These are phyloP conservation scores for Typha latifolia DNA, from an alignment of 176 grass and related monocot species.

Conservation along the genomic window DNA sequence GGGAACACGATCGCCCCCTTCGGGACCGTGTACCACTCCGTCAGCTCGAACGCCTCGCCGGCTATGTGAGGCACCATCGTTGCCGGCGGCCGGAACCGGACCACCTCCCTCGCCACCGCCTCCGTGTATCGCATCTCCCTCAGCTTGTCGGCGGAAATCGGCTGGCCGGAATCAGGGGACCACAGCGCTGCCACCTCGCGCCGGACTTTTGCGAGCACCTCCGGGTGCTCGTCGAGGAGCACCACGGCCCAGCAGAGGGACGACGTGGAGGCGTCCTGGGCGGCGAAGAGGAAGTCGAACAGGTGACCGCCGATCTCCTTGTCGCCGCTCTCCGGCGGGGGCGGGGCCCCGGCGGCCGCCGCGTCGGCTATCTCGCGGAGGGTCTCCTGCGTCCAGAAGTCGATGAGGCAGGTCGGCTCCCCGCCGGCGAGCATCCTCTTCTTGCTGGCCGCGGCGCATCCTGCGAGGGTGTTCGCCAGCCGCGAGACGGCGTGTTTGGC, in stretches of 20 bases:
- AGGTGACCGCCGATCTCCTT: constrained; percentile 46
- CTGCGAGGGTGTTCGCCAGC: constrained; percentile 40
- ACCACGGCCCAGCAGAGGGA: constrained; percentile 69
- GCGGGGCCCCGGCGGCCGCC: not conserved
- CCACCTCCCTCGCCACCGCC: constrained; percentile 71
- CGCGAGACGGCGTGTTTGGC: constrained; percentile 49
- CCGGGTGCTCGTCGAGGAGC: constrained; percentile 61
- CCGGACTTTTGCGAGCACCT: constrained; percentile 61
- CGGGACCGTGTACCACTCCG: constrained; percentile 78
- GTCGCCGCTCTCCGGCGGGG: constrained; percentile 12
- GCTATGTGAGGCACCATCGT: constrained; percentile 85
- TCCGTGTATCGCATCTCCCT: constrained; percentile 68
- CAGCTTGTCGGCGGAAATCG: constrained; percentile 46
- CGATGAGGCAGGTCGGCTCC: constrained; percentile 64
- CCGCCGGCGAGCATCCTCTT: constrained; percentile 37
- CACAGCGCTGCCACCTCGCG: constrained; percentile 44
- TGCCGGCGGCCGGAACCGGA: constrained; percentile 62
- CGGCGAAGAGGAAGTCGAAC: constrained; percentile 89
- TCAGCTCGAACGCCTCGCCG: constrained; percentile 52
- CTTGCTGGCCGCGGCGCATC: constrained; percentile 47
- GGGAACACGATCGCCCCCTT: constrained; percentile 87
- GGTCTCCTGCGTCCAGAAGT: constrained; percentile 83
- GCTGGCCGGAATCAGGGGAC: constrained; percentile 47
- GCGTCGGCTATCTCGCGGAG: constrained; percentile 48
- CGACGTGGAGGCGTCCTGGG: constrained; percentile 88